phyloP scores from a whole-genome alignment of 2,329 filamentous ascomycete genomes.

The Clarireedia monteithiana region DNA sequence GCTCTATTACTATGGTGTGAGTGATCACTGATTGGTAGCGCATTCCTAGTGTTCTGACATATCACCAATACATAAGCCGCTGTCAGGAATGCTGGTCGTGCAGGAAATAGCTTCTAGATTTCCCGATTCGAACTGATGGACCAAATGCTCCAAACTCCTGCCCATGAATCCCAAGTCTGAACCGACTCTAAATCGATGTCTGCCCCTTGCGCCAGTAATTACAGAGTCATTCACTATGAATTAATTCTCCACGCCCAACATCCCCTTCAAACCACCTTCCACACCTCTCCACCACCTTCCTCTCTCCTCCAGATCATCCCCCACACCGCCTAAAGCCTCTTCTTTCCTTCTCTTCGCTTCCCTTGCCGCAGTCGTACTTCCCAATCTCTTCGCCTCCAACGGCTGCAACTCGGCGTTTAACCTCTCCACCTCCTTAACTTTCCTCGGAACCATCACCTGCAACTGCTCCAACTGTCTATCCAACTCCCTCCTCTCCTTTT shows the following conservation, averaged over 20 bases:
- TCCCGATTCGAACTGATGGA: no score
- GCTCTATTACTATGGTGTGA: no score
- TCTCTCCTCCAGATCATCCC: constrained; percentile 67
- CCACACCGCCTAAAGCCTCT: constrained; percentile 53
- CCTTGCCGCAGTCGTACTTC: constrained; percentile 57
- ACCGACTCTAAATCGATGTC: no score
- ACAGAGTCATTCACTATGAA: no score
- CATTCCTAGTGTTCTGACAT: no score
- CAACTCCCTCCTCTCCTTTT: constrained; percentile 45
- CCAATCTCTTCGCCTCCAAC: constrained; percentile 58
- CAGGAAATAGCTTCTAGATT: no score
- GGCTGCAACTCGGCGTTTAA: constrained; percentile 60
- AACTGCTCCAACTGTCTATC: constrained; percentile 57
- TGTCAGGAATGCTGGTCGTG: no score
- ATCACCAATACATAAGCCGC: no score
- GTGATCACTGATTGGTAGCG: no score
- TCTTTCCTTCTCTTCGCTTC: constrained; percentile 65
- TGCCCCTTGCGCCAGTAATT: no score
- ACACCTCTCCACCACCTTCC: constrained; percentile 68
- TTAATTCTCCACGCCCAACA: constrained; percentile 47
- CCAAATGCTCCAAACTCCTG: no score
- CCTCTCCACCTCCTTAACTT: constrained; percentile 58
- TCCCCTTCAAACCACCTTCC: constrained; percentile 53
- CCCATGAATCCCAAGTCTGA: no score
- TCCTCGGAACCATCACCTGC: constrained; percentile 54